Evolutionary conservation across 2,329 filamentous ascomycete genomes (phyloP).

Genomic region (Colletotrichum filicis): DNA sequence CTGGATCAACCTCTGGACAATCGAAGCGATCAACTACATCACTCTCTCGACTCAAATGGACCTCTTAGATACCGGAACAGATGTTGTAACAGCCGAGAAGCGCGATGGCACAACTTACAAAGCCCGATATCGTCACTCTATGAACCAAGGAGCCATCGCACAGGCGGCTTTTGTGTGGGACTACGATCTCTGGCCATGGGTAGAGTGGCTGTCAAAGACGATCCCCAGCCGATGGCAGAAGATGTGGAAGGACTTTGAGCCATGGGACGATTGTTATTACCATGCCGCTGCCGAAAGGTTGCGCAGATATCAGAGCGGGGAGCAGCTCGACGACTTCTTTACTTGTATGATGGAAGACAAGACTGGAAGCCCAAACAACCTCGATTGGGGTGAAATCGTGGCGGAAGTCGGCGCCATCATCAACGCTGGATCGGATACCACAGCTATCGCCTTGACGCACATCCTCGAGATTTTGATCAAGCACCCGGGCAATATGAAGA

Average conservation of each 20-base stretch:
- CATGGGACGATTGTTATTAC: conserved; percentile 57
- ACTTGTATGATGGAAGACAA: conserved; percentile 62
- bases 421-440: conserved; percentile 62
- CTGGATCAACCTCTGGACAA: conserved; percentile 66
- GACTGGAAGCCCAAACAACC: conserved; percentile 48
- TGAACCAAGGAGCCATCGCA: conserved; percentile 61
- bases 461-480: conserved; percentile 63
- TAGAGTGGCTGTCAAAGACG: conserved; percentile 58
- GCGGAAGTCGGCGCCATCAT: conserved; percentile 66
- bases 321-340: conserved; percentile 68
- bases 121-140: conserved; percentile 57
- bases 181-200: conserved; percentile 60
- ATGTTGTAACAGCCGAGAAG: conserved; percentile 53
- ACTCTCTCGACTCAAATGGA: conserved; percentile 61
- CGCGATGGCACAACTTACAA: conserved; percentile 58
- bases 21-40: conserved; percentile 68
- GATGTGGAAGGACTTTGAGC: conserved; percentile 49
- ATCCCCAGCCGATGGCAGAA: conserved; percentile 55
- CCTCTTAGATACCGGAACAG: conserved; percentile 61
- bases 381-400: conserved; percentile 68
- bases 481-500: conserved; percentile 52
- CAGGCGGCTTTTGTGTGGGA: conserved; percentile 61
- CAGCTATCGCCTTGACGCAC: conserved; percentile 60
- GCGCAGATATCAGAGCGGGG: conserved; percentile 60
- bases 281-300: conserved; percentile 9